A percentile compares a stretch with the other conserved stretches of the same genome.
Evolutionary conservation across 176 grass and related monocot species (phyloP).

Genomic region (Aechmea fasciata): DNA sequence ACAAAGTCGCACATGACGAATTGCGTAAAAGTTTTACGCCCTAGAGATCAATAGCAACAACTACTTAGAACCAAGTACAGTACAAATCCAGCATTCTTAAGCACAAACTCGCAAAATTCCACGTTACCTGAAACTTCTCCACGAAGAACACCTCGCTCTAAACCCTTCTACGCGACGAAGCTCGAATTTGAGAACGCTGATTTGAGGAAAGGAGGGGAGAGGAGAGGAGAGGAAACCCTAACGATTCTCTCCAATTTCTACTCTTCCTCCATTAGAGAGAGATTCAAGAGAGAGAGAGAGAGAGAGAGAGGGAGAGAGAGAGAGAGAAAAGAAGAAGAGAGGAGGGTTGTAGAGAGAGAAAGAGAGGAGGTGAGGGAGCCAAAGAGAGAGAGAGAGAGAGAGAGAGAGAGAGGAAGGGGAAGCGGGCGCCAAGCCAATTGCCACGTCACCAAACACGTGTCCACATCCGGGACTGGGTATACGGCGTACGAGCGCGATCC

Average conservation of each 20-base stretch:
- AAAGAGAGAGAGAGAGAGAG: background rate
- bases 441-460: slow-evolving; percentile 66
- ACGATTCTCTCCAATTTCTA: background rate
- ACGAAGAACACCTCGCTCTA: background rate
- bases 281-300: slow-evolving; percentile 5
- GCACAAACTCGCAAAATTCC: no score
- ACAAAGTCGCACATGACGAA: no score
- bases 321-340: background rate
- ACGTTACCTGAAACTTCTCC: no score
- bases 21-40: no score
- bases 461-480: slow-evolving; percentile 27
- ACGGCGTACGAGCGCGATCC: slow-evolving; percentile 1
- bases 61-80: no score
- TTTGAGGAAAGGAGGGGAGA: background rate
- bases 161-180: background rate
- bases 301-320: slow-evolving; percentile 11
- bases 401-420: background rate
- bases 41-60: no score
- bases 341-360: background rate
- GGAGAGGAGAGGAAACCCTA: background rate
- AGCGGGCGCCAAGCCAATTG: slow-evolving; percentile 38
- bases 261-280: background rate
- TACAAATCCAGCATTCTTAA: no score
- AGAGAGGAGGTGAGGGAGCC: background rate
- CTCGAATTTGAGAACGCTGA: background rate